Conservation (phyloP, 768 basidiomycete genomes). For the Antrodiella citrinella region DNA sequence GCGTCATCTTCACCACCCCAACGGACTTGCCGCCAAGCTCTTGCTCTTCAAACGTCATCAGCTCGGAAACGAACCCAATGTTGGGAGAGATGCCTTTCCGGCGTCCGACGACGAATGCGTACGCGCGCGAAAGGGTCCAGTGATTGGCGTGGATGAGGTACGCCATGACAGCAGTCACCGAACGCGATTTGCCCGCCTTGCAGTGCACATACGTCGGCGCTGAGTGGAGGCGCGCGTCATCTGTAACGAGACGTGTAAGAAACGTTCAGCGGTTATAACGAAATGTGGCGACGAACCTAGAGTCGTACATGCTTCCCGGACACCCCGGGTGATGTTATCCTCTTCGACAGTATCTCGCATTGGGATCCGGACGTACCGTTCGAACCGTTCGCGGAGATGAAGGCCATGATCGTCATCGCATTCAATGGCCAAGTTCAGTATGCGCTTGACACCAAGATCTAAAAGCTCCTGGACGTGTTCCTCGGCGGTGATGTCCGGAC, state of each 20-base stretch:
- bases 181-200: constrained; percentile 92
- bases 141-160: constrained; percentile 97
- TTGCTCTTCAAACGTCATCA: constrained; percentile 94
- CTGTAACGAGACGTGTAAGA: constrained; percentile 29
- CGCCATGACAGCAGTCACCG: constrained; percentile 93
- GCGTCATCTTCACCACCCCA: constrained; percentile 47
- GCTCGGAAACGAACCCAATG: constrained; percentile 94
- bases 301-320: constrained; percentile 79
- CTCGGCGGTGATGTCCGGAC: constrained; percentile 71
- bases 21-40: constrained; percentile 74
- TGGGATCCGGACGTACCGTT: constrained; percentile 78
- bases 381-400: constrained; percentile 59
- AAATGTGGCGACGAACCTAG: constrained; percentile 47
- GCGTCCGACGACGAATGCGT: constrained; percentile 85
- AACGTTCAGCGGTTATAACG: neutral
- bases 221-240: constrained; percentile 85
- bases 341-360: constrained; percentile 97
- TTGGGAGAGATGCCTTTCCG: constrained; percentile 95
- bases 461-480: constrained; percentile 74
- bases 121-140: constrained; percentile 90
- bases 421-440: constrained; percentile 87
- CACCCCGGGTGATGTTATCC: constrained; percentile 72
- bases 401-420: constrained; percentile 82
- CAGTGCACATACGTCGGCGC: constrained; percentile 93
- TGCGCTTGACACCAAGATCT: constrained; percentile 71